A percentile compares a stretch with the other conserved stretches of the same genome.
Conservation (phyloP, 2,329 filamentous ascomycete genomes). For the Aspergillus brasiliensis region DNA sequence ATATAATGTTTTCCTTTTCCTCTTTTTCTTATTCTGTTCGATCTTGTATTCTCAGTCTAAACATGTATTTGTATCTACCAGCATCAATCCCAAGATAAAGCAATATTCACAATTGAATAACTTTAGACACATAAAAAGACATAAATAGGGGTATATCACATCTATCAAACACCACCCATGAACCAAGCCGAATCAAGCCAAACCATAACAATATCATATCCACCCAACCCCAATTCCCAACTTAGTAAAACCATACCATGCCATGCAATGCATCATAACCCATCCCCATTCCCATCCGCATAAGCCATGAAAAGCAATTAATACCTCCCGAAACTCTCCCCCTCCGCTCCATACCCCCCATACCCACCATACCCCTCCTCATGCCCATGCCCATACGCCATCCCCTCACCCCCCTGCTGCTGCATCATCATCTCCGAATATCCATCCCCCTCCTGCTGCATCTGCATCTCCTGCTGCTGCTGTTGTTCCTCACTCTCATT, state of each 20-base stretch:
- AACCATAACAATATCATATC: background rate
- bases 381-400: conserved; percentile 24
- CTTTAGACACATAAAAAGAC: conserved; percentile 7
- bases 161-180: background rate
- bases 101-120: conserved; percentile 12
- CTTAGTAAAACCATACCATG: conserved; percentile 7
- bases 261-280: background rate
- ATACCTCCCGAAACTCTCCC: conserved; percentile 23
- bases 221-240: conserved; percentile 8
- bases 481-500: conserved; percentile 55
- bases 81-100: too few relatives aligned
- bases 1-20: conserved; percentile 20
- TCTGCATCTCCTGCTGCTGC: conserved; percentile 27
- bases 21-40: conserved; percentile 13
- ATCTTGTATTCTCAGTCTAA: conserved; percentile 33
- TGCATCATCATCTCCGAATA: conserved; percentile 22
- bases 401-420: conserved; percentile 19
- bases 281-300: conserved; percentile 2
- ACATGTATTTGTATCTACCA: conserved; percentile 9
- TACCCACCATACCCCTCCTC: conserved; percentile 6
- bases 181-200: background rate
- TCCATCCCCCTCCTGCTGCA: conserved; percentile 18
- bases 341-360: conserved; percentile 2
- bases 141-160: conserved; percentile 22
- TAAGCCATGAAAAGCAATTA: background rate